Conservation (phyloP, 2,329 filamentous ascomycete species). For the Nemania bipapillata region DNA sequence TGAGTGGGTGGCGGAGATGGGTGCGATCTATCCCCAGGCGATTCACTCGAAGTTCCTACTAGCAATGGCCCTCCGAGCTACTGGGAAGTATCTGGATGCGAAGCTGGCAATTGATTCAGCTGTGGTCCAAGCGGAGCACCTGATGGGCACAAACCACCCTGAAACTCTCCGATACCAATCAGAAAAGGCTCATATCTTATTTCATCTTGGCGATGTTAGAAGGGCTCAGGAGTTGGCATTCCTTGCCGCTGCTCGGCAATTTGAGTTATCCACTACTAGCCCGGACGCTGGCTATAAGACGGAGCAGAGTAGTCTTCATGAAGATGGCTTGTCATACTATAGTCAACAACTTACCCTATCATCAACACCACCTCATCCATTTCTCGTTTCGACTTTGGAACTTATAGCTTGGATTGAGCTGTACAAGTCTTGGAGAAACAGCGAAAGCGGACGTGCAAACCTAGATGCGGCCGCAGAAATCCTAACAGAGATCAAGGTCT, state of each 20-base stretch:
- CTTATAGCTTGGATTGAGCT: slow-evolving; percentile 1
- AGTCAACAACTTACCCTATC: neutral
- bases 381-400: neutral
- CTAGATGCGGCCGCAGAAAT: neutral
- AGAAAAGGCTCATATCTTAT: neutral
- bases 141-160: neutral
- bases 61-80: neutral
- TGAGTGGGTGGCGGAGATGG: neutral
- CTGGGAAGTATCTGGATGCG: neutral
- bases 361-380: neutral
- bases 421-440: neutral
- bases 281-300: neutral
- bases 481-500: neutral
- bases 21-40: neutral
- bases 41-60: slow-evolving; percentile 9
- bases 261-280: neutral
- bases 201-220: neutral
- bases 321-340: neutral
- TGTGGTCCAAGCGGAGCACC: neutral
- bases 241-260: neutral
- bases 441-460: neutral
- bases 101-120: neutral
- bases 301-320: neutral
- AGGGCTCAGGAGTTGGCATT: neutral
- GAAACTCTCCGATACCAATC: slow-evolving; percentile 2